Evolutionary conservation across 2,329 filamentous ascomycete species (phyloP), one percentile per base, ranked within the genome.

Genomic region (Huntiella decipiens): DNA sequence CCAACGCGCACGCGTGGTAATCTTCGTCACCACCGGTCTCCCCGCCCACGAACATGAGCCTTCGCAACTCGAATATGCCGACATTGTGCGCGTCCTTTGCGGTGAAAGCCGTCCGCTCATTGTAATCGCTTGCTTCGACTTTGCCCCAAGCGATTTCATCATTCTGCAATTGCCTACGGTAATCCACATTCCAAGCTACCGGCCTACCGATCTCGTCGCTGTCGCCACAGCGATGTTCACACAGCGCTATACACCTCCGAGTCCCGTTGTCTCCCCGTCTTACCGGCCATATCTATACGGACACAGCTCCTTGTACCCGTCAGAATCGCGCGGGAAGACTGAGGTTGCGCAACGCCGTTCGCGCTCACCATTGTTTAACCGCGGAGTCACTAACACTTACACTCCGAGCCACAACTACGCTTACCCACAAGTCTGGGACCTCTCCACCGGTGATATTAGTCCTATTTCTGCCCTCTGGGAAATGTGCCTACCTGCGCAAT

Each of bases 21-120:
- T 83, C 11, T 73, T 81, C 48, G 70, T 82, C 47, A 65, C 77
- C 36, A 70, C 68, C 3, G 67, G 67, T 2, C 44, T 50, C 16
- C 62, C 64, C 34, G 61, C 65, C 3, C 55, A 56, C n/a, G 52
- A 60, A 10, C 65, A 67, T 4, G 67, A 74, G 49, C 59, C 61
- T 12, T 66, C 71, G 6, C 72, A 77, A 52, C 58, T 70, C 12
- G 63, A 68, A 43, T 58, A 73, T 50, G 70, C 68, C 40, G 66
- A 70, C 42, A 54, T 61, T 35, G 61, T 63, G 32, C 59, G 59
- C 45, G 31, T 46, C 6, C 54, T 61, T 39, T 56, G 67, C 31
- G 66, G 64, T 44, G 67, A 71, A 12, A 56, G 66, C 39, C 66
- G 65, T 15, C 69, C 67, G 8, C 65, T 68, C 36, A 62, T 75